Evolutionary conservation across 108 stramenopile species (phyloP), one percentile per base, ranked within the genome.

Genomic region (Cyclotella choctawhatcheeana): DNA sequence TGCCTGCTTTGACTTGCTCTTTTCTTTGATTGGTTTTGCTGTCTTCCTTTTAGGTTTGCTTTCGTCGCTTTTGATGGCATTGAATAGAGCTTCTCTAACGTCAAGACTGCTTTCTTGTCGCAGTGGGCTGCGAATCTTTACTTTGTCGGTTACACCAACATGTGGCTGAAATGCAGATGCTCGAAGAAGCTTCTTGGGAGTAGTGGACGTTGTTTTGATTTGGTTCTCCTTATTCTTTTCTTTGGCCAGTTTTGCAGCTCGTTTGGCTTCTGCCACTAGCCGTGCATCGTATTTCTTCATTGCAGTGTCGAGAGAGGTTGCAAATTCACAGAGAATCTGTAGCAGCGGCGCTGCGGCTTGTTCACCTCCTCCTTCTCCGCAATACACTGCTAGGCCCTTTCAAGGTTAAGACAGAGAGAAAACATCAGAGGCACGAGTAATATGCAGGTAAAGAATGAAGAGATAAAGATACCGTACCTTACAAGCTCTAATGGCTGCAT

Each of bases 301-400:
- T 1, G 89, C 90, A 43, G 40, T 63, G 26, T 82, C 78, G 0
- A 95, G 80, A 47, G 79, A 88, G 21, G 67, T 53, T 0, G 85
- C 85, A 69, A 95, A 95, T 25, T 82, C 65, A 35, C 84, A 76
- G 27, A 95, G 66, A 66, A 95, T 85, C 74, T 82, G 82, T 51
- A 95, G 73, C 21, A 95, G 45, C 1, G 75, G 68, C 0, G 78
- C 47, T 13, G 90, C 76, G 0, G 81, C 66, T 67, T 73, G 58
- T 59, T 89, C 89, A n/a, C 89, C 87, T n/a, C 90, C 86, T 26
- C 77, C 60, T 64, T 95, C 94, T 45, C 94, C 91, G 58, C 88
- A 92, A 60, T 88, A 93, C 25, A 80, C 56, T 6, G 90, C 80
- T 31, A 93, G 75, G 32, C 86, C 88, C 81, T 84, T 22, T 26